Evolutionary conservation across 177 flowering plant genomes (phyloP), one percentile per base, ranked within the genome.

Genomic region (Vitis hybrid): DNA sequence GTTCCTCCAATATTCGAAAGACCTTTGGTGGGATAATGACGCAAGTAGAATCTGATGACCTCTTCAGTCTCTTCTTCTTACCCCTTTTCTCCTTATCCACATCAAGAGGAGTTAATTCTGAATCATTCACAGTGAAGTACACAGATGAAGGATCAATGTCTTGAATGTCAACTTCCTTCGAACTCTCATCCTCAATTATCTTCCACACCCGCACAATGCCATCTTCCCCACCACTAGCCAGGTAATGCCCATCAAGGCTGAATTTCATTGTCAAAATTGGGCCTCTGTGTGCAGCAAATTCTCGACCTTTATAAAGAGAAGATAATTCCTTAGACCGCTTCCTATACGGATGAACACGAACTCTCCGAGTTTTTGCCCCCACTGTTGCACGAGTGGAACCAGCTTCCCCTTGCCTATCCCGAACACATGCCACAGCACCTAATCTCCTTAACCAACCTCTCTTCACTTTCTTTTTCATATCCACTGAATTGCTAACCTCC

Each of bases 211-310:
- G 86, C 69, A 94, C 91, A 56, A 87, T 54, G 6, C 92, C 83
- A 72, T 94, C 99, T 77, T 88, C 91, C 18, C 98, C 99, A 54
- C 82, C 98, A 72, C 84, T 94, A 3, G 99, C 99, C 74, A 94
- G 71, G 75, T 80, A 84, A 54, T 67, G 74, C 48, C 99, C 98
- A 79, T 93, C 91, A 21, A 56, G 86, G 78, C 97, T 91, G 76
- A 94, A 94, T 76, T 91, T 94, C 97, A 94, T 88, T 1, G 92
- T 78, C 74, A 77, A 82, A 17, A 94, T 91, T 14, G 89, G 80
- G 64, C 99, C 97, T 34, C 80, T 70, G 57, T 94, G 99, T 18
- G 94, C 99, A 7, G 51, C 71, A 67, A 95, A 82, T 14, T 95
- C 97, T 70, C 91, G 99, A 14, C 83, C 87, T 19, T 60, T 60